Evolutionary conservation across 495 filamentous ascomycete genomes (phyloP).

Genomic region (Sphaerosporella brunnea): DNA sequence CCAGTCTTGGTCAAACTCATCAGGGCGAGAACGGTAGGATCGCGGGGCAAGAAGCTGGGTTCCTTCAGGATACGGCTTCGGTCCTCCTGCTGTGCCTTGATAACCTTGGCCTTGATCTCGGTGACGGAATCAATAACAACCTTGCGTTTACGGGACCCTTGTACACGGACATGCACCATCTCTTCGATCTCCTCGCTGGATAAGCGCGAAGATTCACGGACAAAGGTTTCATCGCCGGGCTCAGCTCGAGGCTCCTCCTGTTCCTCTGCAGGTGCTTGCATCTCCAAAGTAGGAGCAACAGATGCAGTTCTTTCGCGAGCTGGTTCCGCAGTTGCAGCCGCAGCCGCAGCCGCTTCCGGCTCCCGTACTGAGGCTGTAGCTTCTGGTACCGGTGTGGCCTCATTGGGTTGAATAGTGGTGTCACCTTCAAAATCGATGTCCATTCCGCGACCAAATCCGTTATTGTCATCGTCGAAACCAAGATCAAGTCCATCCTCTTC

Average conservation of each 20-base stretch:
- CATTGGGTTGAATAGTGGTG: slow-evolving; percentile 25
- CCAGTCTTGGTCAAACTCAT: slow-evolving; percentile 79
- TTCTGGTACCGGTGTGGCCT: slow-evolving; percentile 27
- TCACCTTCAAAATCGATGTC: slow-evolving; percentile 35
- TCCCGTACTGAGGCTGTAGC: slow-evolving; percentile 6
- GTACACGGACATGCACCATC: slow-evolving; percentile 36
- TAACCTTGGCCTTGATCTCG: slow-evolving; percentile 34
- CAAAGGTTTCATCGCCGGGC: neutral
- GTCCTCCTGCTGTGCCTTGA: slow-evolving; percentile 64
- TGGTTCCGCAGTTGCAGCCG: slow-evolving; percentile 24
- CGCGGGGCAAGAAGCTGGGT: slow-evolving; percentile 61
- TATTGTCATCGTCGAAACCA: slow-evolving; percentile 44
- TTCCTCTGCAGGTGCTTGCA: neutral
- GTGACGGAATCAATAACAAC: slow-evolving; percentile 23
- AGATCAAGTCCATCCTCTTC: slow-evolving; percentile 36
- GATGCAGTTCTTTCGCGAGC: slow-evolving; percentile 45
- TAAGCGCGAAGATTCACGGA: neutral
- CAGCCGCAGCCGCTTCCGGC: slow-evolving; percentile 5
- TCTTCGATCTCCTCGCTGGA: slow-evolving; percentile 29
- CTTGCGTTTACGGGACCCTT: slow-evolving; percentile 21
- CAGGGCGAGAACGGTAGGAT: slow-evolving; percentile 69
- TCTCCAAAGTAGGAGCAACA: slow-evolving; percentile 36
- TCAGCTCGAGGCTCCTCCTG: slow-evolving; percentile 5
- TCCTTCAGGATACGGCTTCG: slow-evolving; percentile 64
- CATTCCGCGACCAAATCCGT: slow-evolving; percentile 41